These are phyloP conservation scores for Eimeria necatrix DNA, from an alignment of 169 alveolate genomes.

Conservation along the genomic window DNA sequence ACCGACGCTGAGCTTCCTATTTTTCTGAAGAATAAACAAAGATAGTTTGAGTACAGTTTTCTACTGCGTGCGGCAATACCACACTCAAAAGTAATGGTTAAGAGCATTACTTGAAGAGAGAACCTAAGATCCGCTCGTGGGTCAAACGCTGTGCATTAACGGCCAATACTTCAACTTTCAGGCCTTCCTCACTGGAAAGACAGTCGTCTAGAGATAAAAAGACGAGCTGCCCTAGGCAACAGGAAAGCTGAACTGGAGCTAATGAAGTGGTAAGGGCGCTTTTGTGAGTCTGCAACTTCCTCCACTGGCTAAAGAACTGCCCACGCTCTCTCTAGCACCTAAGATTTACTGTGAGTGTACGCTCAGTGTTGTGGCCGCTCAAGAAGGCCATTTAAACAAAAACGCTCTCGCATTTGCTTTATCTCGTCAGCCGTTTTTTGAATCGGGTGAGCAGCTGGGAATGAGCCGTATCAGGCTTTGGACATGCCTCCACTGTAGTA, in stretches of 20 bases:
- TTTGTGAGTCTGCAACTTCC: neutral
- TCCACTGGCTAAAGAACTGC: neutral
- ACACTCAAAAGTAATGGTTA: too few species aligned
- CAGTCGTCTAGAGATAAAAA: neutral
- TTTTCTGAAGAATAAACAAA: too few species aligned
- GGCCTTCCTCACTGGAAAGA: conserved; percentile 68
- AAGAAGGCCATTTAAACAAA: conserved; percentile 34
- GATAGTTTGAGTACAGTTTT: too few species aligned
- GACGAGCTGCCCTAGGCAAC: conserved; percentile 35
- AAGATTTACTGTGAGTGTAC: neutral
- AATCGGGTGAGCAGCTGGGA: conserved; percentile 17
- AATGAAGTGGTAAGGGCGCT: conserved; percentile 6
- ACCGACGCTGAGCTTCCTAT: too few species aligned
- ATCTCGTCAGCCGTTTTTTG: conserved; percentile 19
- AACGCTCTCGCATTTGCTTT: neutral
- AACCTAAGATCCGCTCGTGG: too few species aligned
- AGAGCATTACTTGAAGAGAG: too few species aligned
- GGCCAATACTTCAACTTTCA: neutral
- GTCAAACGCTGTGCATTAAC: too few species aligned
- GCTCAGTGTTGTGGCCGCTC: conserved; percentile 34
- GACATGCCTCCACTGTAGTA: neutral
- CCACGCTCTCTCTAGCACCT: neutral
- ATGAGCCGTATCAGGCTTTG: neutral
- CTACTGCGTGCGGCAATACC: too few species aligned
- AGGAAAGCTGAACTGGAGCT: neutral